Percentiles rank a stretch among this genome's conserved stretches.
Conservation (phyloP, 108 stramenopile genomes). For the Discostella stelligeroides region DNA sequence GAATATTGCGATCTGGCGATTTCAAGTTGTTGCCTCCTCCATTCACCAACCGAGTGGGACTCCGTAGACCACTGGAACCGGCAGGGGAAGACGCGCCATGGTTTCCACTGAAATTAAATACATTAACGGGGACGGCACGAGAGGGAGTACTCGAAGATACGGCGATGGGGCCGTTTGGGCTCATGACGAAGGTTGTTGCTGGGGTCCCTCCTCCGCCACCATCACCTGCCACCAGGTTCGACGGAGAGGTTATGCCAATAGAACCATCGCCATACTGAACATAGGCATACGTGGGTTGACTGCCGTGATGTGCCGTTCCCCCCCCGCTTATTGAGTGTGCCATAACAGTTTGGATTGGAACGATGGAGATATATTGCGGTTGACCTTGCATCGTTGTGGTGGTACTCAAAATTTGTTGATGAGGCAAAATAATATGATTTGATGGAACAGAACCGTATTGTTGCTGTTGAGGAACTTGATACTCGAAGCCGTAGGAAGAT, state of each 20-base stretch:
- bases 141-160: constrained; percentile 6
- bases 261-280: constrained; percentile 51
- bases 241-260: constrained; percentile 23
- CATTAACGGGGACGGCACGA: constrained; percentile 6
- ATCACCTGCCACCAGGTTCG: constrained; percentile 17
- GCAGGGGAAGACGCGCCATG: constrained; percentile 7
- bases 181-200: constrained; percentile 29
- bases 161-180: constrained; percentile 30
- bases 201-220: constrained; percentile 7
- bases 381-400: constrained; percentile 10
- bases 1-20: constrained; percentile 11
- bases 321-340: constrained; percentile 16
- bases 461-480: constrained; percentile 52
- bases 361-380: constrained; percentile 65
- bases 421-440: constrained; percentile 38
- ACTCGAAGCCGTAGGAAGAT: constrained; percentile 51
- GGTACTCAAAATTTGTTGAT: constrained; percentile 7
- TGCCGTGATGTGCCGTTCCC: constrained; percentile 3
- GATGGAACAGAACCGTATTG: constrained; percentile 34
- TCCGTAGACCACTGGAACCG: constrained; percentile 9
- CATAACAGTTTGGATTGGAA: constrained; percentile 61
- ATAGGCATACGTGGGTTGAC: constrained; percentile 56
- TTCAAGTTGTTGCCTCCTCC: constrained; percentile 9
- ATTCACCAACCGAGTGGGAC: constrained; percentile 17
- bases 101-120: constrained; percentile 2